These are phyloP conservation scores for Colletotrichum liaoningense DNA, from an alignment of 2,329 filamentous ascomycete species.

Conservation along the genomic window DNA sequence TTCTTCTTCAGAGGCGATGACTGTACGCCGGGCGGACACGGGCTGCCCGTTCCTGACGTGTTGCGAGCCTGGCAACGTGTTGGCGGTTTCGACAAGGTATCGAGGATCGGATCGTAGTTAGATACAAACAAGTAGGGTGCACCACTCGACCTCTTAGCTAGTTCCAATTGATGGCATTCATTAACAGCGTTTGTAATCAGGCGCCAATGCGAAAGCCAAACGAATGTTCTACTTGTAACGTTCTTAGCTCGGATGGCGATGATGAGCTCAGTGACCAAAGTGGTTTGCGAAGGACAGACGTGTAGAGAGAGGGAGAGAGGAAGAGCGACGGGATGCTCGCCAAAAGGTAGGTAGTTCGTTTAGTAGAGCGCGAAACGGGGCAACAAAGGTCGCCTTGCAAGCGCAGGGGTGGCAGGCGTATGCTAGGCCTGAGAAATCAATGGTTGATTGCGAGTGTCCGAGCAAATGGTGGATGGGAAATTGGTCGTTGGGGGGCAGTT, in stretches of 20 bases:
- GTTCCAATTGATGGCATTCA: neutral
- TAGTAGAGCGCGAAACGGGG: neutral
- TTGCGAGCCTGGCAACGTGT: conserved; percentile 62
- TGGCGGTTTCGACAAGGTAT: conserved; percentile 41
- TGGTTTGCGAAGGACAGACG: neutral
- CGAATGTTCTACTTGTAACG: neutral
- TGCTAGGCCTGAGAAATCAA: neutral
- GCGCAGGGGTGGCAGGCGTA: neutral
- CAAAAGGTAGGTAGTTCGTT: neutral
- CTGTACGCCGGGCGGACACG: conserved; percentile 51
- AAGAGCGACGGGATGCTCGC: neutral
- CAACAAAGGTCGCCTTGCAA: neutral
- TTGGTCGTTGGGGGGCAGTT: conserved; percentile 19
- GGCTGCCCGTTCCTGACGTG: conserved; percentile 57
- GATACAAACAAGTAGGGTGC: neutral
- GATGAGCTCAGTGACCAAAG: neutral
- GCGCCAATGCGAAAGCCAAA: neutral
- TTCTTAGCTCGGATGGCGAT: neutral
- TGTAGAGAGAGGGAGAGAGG: neutral
- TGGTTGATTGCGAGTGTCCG: neutral
- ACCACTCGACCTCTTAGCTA: neutral
- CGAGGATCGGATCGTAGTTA: conserved; percentile 4
- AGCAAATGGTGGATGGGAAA: conserved; percentile 8
- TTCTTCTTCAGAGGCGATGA: neutral
- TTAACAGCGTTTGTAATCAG: no score